phyloP scores from a whole-genome alignment of 345 rosid genomes.

The Citrus australasica region DNA sequence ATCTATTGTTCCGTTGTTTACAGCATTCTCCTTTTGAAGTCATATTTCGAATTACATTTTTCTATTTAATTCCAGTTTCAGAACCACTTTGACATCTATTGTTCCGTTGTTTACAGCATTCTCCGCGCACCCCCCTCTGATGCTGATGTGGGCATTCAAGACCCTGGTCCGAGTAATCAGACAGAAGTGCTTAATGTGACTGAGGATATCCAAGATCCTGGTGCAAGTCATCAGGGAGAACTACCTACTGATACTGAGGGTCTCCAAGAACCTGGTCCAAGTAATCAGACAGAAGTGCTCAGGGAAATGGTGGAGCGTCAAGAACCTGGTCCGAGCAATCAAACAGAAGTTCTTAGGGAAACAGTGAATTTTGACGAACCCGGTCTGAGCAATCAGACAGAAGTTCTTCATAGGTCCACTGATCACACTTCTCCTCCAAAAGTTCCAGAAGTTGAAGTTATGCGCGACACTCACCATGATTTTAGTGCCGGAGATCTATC shows the following conservation, averaged over 20 bases:
- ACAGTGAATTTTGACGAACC: neutral
- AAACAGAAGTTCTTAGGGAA: constrained; percentile 22
- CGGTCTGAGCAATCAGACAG: too few relatives aligned
- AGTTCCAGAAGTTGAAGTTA: constrained; percentile 52
- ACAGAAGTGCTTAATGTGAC: constrained; percentile 8
- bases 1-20: constrained; percentile 1
- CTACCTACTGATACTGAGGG: constrained; percentile 10
- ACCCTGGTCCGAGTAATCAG: constrained; percentile 10
- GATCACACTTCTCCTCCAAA: constrained; percentile 26
- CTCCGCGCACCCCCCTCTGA: constrained; percentile 19
- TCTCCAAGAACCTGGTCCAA: constrained; percentile 21
- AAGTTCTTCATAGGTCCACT: neutral
- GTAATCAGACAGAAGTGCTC: constrained; percentile 26
- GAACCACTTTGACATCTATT: neutral
- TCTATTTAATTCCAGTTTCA: neutral
- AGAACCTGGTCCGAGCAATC: constrained; percentile 33
- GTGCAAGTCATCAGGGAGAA: constrained; percentile 19
- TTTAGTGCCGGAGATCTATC: constrained; percentile 28
- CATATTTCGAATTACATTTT: neutral
- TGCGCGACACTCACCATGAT: constrained; percentile 50
- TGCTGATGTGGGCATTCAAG: constrained; percentile 6
- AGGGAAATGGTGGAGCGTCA: constrained; percentile 11
- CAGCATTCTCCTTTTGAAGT: constrained; percentile 25
- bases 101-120: constrained; percentile 23
- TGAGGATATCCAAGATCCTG: neutral